These are phyloP conservation scores for Pythium diclinum DNA, from an alignment of 352 stramenopile genomes.

Conservation along the genomic window DNA sequence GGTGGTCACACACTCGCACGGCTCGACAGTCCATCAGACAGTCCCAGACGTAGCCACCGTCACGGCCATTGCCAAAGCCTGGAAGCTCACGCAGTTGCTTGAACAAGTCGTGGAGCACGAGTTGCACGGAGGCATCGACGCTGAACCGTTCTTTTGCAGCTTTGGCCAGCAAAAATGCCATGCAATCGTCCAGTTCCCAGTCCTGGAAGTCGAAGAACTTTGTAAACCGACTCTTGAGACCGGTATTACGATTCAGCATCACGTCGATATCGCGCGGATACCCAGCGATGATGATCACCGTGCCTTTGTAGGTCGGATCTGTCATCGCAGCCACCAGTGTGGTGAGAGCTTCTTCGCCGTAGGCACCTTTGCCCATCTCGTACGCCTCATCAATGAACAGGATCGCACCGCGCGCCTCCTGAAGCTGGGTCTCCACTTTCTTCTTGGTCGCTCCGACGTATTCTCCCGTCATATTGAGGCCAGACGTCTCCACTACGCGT, in stretches of 20 bases:
- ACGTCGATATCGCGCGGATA: conserved; percentile 86
- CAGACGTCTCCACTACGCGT: conserved; percentile 89
- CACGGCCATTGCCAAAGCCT: conserved; percentile 70
- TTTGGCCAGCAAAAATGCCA: conserved; percentile 56
- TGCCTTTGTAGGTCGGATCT: conserved; percentile 66
- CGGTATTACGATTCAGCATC: conserved; percentile 88
- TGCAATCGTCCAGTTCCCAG: conserved; percentile 83
- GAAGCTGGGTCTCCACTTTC: conserved; percentile 81
- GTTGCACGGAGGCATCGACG: conserved; percentile 19
- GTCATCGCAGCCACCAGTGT: conserved; percentile 91
- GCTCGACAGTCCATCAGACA: conserved; percentile 62
- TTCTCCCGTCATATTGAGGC: conserved; percentile 84
- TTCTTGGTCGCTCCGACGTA: conserved; percentile 89
- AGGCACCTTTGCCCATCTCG: conserved; percentile 78
- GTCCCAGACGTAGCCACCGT: conserved; percentile 64
- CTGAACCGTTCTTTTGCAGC: conserved; percentile 40
- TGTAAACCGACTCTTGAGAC: conserved; percentile 89
- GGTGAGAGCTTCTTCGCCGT: conserved; percentile 87
- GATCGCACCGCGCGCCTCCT: conserved; percentile 87
- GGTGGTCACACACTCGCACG: conserved; percentile 40
- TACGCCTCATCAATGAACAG: conserved; percentile 94
- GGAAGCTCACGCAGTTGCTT: conserved; percentile 38
- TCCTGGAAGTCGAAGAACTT: conserved; percentile 87
- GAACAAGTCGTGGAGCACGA: conserved; percentile 36
- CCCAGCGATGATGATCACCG: conserved; percentile 91